Base-by-base conservation (phyloP, 192 early-diverging fungal species). In the Borealophlyctis nickersoniae region DNA sequence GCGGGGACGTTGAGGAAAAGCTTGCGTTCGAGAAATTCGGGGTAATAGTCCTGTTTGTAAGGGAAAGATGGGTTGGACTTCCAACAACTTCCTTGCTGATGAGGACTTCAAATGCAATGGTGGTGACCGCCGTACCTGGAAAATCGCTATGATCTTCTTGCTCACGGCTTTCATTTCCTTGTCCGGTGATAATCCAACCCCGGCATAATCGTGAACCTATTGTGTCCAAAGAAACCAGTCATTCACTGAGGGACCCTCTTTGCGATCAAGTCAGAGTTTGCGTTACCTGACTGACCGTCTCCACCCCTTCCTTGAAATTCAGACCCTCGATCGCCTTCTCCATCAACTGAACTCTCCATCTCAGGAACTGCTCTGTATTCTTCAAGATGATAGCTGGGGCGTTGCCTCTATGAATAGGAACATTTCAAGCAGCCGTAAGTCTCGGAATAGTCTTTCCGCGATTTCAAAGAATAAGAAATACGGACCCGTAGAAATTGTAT, bases 341-440 rank as follows among this genome's bases (percentile, higher is more conserved):
- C 55, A 64, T 63, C 36, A 74, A 53, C 60, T 74, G 73, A 5
- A 74, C 55, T 28, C 73, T 45, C 73, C 73, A 74, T 13, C 73
- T 69, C n/a, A 74, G 50, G 53, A 74, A 74, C 5, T 45, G 45
- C 16, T 32, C 61, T 4, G 67, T 36, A 68, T 70, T 48, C 3
- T 36, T 73, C 4, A 52, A 23, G 26, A 73, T 52, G 16, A 67
- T 35, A 58, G 39, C 61, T 16, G 26, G 16, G 49, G 62, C 22
- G 16, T 64, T 48, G 3, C 56, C 24, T 28, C 69, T 33, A 23
- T 27, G 36, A n/a, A 45, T 45, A 13, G 39, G 39, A 45, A 7
- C 39, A 45, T 45, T 7, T 45, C 39, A 45, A 19, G 19, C 7
- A 45, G 39, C 39, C n/a, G n/a, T n/a, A n/a, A 45, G 39, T 45